phyloP scores from a whole-genome alignment of 768 basidiomycete genomes.

The Rhodotorula paludigena region DNA sequence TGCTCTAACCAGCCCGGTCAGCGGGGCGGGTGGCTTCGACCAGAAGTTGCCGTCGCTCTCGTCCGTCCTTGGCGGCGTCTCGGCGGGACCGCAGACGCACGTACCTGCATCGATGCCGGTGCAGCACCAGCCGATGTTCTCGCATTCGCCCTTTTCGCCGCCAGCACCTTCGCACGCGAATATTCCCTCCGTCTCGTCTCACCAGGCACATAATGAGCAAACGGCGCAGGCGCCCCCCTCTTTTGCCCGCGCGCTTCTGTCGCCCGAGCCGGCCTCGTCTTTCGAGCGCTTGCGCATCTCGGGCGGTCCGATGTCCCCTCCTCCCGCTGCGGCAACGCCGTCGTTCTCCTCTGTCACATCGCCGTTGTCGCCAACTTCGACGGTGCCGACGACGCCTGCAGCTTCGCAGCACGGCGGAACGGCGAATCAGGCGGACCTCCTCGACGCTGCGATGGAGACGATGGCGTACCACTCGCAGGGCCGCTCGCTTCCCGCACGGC shows the following conservation, averaged over 20 bases:
- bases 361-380: not conserved
- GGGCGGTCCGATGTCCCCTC: not conserved
- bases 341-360: not conserved
- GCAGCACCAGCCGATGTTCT: not conserved
- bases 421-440: conserved; percentile 1
- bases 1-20: not conserved
- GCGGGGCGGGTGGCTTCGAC: not conserved
- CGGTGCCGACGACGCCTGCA: not conserved
- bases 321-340: not conserved
- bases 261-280: conserved; percentile 24
- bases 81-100: not conserved
- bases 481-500: conserved; percentile 16
- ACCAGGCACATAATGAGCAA: no score
- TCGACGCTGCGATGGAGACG: conserved; percentile 33
- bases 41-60: conserved; percentile 26
- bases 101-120: not conserved
- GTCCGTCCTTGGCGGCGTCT: not conserved
- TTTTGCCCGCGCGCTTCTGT: conserved; percentile 15
- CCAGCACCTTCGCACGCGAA: not conserved
- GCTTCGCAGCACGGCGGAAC: not conserved
- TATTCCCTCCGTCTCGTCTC: not conserved
- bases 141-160: conserved; percentile 4
- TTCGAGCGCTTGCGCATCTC: conserved; percentile 37
- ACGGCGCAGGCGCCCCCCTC: not conserved
- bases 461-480: conserved; percentile 18